Evolutionary conservation across 2,329 filamentous ascomycete genomes (phyloP).

Genomic region (Talaromyces sp.): DNA sequence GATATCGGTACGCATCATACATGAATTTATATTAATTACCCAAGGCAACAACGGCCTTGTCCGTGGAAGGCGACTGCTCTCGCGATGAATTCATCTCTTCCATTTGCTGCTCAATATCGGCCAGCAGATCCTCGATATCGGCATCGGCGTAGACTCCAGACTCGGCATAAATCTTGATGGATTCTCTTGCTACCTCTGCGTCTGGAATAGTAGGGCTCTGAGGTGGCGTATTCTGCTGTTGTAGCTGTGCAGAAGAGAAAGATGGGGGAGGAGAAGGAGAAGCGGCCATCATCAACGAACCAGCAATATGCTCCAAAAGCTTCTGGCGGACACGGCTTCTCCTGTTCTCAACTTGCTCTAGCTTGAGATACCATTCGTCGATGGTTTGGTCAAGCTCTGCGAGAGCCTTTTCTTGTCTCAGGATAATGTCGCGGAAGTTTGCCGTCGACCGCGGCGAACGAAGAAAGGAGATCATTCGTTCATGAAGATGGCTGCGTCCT

Average conservation of each 20-base stretch:
- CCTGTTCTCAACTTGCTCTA: constrained; percentile 75
- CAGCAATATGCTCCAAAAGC: constrained; percentile 74
- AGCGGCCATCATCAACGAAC: constrained; percentile 53
- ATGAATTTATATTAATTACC: neutral
- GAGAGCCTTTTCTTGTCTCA: constrained; percentile 75
- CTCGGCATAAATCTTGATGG: constrained; percentile 63
- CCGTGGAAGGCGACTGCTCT: constrained; percentile 9
- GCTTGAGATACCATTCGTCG: constrained; percentile 73
- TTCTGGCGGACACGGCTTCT: constrained; percentile 71
- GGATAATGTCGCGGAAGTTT: constrained; percentile 68
- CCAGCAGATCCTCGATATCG: constrained; percentile 61
- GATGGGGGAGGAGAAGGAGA: constrained; percentile 7
- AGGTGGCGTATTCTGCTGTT: constrained; percentile 31
- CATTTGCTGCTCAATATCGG: constrained; percentile 61
- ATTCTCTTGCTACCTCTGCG: constrained; percentile 37
- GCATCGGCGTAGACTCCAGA: constrained; percentile 56
- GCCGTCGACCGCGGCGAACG: constrained; percentile 64
- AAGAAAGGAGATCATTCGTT: constrained; percentile 70
- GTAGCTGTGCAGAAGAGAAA: constrained; percentile 9
- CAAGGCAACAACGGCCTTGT: neutral
- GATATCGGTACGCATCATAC: neutral
- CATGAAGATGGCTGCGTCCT: constrained; percentile 71
- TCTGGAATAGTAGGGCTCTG: neutral
- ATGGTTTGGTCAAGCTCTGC: constrained; percentile 72
- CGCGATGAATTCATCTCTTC: constrained; percentile 31